A percentile compares a stretch with the other conserved stretches of the same genome.
These are phyloP conservation scores for Cucurbita pepo DNA, from an alignment of 306 rosid species.

Conservation along the genomic window DNA sequence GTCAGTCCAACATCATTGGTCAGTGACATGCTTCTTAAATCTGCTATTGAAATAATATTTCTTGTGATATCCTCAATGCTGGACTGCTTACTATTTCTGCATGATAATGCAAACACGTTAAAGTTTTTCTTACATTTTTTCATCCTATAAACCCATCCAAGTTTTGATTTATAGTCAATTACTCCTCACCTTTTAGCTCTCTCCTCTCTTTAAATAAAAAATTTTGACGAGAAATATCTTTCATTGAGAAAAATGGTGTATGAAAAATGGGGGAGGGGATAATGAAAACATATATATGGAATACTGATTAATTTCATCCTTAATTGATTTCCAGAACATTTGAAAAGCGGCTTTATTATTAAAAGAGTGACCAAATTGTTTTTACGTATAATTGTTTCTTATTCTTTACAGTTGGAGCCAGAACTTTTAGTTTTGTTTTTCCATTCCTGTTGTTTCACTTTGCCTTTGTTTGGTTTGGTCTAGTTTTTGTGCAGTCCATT, in stretches of 20 bases:
- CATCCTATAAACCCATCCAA: background rate
- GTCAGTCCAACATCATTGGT: conserved; percentile 56
- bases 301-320: no score
- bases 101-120: background rate
- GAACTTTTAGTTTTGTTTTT: background rate
- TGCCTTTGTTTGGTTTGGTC: background rate
- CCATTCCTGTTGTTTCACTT: background rate
- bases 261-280: no score
- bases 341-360: no score
- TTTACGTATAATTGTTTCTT: background rate
- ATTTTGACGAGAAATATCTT: no score
- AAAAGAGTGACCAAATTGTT: background rate
- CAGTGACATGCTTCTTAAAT: conserved; percentile 21
- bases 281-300: no score
- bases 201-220: background rate
- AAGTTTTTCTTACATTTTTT: background rate
- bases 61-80: background rate
- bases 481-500: no score
- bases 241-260: no score
- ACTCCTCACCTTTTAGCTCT: background rate
- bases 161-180: background rate
- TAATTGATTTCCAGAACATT: no score
- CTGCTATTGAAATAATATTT: background rate
- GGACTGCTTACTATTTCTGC: background rate
- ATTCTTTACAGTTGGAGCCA: background rate